phyloP scores from a whole-genome alignment of 1,139 yeast species.

The Protomyces gravidus region DNA sequence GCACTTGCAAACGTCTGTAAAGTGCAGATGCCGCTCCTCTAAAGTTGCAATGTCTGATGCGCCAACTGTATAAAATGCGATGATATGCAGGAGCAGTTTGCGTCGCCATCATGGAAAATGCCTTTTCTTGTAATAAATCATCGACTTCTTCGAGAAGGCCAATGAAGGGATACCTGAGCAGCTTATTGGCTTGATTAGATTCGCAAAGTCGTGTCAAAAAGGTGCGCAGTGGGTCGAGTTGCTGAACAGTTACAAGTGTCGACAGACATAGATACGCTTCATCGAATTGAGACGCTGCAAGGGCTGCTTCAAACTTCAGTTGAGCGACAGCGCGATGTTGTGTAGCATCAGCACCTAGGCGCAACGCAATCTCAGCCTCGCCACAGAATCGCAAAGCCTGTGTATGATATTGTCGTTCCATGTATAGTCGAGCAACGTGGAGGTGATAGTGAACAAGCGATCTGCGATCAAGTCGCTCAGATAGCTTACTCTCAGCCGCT shows the following conservation, averaged over 20 bases:
- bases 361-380: conserved; percentile 7
- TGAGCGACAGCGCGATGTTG: not conserved
- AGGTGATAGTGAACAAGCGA: conserved; percentile 8
- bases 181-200: conserved; percentile 7
- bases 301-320: conserved; percentile 7
- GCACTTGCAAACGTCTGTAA: conserved; percentile 25
- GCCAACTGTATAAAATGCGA: conserved; percentile 28
- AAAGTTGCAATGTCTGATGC: conserved; percentile 25
- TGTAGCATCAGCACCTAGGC: not conserved
- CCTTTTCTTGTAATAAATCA: conserved; percentile 17
- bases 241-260: not conserved
- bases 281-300: conserved; percentile 4
- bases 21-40: conserved; percentile 30
- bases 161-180: conserved; percentile 23
- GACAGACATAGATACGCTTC: conserved; percentile 16
- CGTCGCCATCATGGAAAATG: conserved; percentile 27
- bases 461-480: not conserved
- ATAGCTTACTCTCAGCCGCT: not conserved
- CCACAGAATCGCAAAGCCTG: conserved; percentile 10
- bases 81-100: conserved; percentile 28
- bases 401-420: not conserved
- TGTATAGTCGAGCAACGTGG: conserved; percentile 15
- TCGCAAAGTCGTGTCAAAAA: conserved; percentile 26
- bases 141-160: conserved; percentile 29
- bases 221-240: conserved; percentile 19